phyloP scores from a whole-genome alignment of 768 basidiomycete species.

The Kondoa malvinella region DNA sequence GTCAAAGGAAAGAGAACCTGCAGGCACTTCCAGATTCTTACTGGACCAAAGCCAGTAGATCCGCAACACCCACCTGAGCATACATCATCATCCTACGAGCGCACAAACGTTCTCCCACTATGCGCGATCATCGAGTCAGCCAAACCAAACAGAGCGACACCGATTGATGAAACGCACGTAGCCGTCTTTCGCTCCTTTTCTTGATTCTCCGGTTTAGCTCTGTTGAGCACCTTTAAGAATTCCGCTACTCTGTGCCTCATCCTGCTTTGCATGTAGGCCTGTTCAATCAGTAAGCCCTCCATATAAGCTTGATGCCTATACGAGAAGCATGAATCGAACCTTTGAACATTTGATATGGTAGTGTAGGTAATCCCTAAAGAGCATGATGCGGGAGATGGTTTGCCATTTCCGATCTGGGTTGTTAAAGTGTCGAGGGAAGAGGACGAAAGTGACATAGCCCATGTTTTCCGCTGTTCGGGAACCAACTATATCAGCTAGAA shows the following conservation, averaged over 20 bases:
- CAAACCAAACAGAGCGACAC: not conserved
- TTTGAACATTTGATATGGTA: conserved; percentile 75
- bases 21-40: too few relatives aligned
- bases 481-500: conserved; percentile 20
- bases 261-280: conserved; percentile 97
- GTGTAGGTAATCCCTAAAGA: conserved; percentile 97
- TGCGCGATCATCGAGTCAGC: too few relatives aligned
- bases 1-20: too few relatives aligned
- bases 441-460: conserved; percentile 92
- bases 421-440: conserved; percentile 88
- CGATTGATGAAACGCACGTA: conserved; percentile 2
- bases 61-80: not conserved
- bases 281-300: conserved; percentile 41
- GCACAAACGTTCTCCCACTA: not conserved
- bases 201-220: conserved; percentile 81
- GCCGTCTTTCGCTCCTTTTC: conserved; percentile 57
- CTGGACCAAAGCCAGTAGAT: too few relatives aligned
- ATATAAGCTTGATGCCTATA: not conserved
- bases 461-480: conserved; percentile 50
- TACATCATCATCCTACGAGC: not conserved
- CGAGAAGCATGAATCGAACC: not conserved
- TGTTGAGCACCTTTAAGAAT: conserved; percentile 67
- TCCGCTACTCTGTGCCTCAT: conserved; percentile 86
- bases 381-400: conserved; percentile 85
- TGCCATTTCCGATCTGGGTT: conserved; percentile 48